phyloP scores from a whole-genome alignment of 106 monocot genomes.

The Allium sativum region DNA sequence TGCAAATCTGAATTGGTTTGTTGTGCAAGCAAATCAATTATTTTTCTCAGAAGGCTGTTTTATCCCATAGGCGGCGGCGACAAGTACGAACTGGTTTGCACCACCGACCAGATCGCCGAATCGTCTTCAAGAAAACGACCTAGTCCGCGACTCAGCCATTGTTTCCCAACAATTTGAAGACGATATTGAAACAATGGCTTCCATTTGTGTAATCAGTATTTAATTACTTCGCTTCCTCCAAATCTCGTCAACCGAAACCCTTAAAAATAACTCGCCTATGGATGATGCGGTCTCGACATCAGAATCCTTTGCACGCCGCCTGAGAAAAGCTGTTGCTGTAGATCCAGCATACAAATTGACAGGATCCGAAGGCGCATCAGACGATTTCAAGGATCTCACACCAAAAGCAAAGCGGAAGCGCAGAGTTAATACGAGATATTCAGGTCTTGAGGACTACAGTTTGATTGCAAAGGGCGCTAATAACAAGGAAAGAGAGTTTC shows the following conservation, averaged over 20 bases:
- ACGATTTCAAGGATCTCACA: conserved; percentile 28
- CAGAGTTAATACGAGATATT: conserved; percentile 20
- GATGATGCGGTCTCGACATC: conserved; percentile 40
- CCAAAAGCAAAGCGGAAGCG: conserved; percentile 69
- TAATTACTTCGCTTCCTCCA: background rate
- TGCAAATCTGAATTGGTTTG: no score
- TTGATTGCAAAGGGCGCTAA: conserved; percentile 29
- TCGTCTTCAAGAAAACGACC: no score
- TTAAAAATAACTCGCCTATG: conserved; percentile 18
- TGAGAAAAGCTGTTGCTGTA: conserved; percentile 36
- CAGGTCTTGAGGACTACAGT: conserved; percentile 23
- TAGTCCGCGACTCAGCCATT: no score
- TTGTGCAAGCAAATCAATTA: no score
- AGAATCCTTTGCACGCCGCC: conserved; percentile 54
- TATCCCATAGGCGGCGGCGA: no score
- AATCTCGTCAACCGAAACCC: no score
- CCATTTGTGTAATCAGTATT: no score
- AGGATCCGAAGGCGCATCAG: conserved; percentile 12
- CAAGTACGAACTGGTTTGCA: no score
- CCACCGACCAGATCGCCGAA: no score
- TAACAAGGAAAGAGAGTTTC: background rate
- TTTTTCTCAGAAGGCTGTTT: no score
- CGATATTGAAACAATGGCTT: no score
- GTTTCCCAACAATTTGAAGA: no score
- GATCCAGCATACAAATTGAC: conserved; percentile 28